Evolutionary conservation across 371 early-diverging fungal genomes (phyloP).

Genomic region (Gilbertella persicaria): DNA sequence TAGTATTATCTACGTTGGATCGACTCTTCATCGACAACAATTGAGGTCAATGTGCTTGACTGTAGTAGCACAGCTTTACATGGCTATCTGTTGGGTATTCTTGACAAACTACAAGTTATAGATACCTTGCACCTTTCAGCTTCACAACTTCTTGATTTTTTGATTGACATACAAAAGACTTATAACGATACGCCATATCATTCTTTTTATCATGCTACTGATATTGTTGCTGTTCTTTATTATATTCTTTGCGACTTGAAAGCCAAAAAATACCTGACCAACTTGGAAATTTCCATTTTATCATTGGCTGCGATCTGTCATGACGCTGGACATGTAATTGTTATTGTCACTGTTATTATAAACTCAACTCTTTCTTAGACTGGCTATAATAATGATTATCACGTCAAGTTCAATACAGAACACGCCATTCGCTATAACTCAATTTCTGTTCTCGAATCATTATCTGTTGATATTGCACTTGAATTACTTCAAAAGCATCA

Average conservation of each 20-base stretch:
- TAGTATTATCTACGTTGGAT: background rate
- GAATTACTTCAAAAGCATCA: slow-evolving; percentile 63
- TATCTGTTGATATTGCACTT: slow-evolving; percentile 70
- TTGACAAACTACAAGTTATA: slow-evolving; percentile 54
- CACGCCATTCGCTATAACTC: slow-evolving; percentile 65
- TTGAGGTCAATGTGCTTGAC: slow-evolving; percentile 65
- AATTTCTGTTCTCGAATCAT: slow-evolving; percentile 78
- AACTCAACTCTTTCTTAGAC: slow-evolving; percentile 51
- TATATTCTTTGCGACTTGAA: slow-evolving; percentile 64
- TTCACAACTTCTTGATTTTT: slow-evolving; percentile 70
- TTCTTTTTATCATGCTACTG: slow-evolving; percentile 81
- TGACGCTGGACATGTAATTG: slow-evolving; percentile 71
- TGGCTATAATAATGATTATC: slow-evolving; percentile 85
- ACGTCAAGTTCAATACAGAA: slow-evolving; percentile 74
- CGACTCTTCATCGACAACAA: background rate
- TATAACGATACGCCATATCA: slow-evolving; percentile 81
- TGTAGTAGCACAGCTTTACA: slow-evolving; percentile 59
- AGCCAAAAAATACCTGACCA: slow-evolving; percentile 59
- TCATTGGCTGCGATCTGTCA: slow-evolving; percentile 85
- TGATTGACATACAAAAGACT: slow-evolving; percentile 70
- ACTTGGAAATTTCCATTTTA: slow-evolving; percentile 65
- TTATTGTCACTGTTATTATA: background rate
- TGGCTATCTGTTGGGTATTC: slow-evolving; percentile 68
- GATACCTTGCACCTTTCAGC: slow-evolving; percentile 50
- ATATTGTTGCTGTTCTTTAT: slow-evolving; percentile 76